Evolutionary conservation across 257 asterid genomes (phyloP).

Genomic region (Petunia axillaris): DNA sequence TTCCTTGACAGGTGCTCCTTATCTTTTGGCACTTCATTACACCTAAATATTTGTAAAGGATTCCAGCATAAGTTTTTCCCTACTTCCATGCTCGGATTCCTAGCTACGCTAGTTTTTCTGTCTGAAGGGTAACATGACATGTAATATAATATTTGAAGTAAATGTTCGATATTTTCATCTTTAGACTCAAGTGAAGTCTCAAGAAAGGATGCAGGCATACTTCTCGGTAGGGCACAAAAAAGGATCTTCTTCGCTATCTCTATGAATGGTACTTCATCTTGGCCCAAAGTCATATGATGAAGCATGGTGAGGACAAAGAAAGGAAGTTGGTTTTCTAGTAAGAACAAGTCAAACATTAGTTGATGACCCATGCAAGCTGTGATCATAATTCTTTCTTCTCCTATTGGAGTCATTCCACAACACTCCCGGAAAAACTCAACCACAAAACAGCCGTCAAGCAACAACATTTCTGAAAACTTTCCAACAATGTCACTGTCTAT

Average conservation of each 20-base stretch:
- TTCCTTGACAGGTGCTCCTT: background rate
- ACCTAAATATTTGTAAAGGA: background rate
- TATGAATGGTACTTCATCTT: background rate
- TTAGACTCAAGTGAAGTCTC: background rate
- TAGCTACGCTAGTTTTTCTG: background rate
- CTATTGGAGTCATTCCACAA: background rate
- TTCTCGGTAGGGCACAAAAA: background rate
- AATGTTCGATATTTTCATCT: slow-evolving; percentile 19
- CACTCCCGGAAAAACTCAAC: slow-evolving; percentile 28
- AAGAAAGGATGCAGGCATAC: background rate
- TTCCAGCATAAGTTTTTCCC: background rate
- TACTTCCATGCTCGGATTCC: background rate
- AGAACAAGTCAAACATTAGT: slow-evolving; percentile 23
- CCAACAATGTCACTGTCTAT: background rate
- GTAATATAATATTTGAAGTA: slow-evolving; percentile 28
- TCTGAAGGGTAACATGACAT: slow-evolving; percentile 17
- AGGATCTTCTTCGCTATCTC: slow-evolving; percentile 4
- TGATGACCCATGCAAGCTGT: slow-evolving; percentile 8
- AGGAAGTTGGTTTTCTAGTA: slow-evolving; percentile 27
- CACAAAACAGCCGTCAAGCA: slow-evolving; percentile 33
- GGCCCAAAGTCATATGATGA: slow-evolving; percentile 5
- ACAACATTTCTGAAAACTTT: background rate
- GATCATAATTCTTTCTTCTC: background rate
- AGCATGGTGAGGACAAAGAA: slow-evolving; percentile 16
- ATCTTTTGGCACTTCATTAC: background rate